Percentiles rank a stretch among this genome's conserved stretches.
phyloP scores from a whole-genome alignment of 768 basidiomycete genomes.

The Amanita rubescens region DNA sequence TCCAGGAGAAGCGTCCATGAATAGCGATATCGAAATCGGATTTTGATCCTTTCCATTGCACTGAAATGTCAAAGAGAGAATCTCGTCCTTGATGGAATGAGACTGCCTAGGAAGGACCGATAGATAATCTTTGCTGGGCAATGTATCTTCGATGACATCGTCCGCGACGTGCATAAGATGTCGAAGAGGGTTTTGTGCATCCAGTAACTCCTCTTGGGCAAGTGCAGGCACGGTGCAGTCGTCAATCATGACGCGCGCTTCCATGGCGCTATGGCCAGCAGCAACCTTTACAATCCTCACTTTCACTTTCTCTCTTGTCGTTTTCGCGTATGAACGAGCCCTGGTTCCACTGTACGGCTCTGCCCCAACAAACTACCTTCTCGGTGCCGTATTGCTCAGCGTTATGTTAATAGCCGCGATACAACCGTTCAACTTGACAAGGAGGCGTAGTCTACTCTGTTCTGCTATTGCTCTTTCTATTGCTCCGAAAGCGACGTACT shows the following conservation, averaged over 20 bases:
- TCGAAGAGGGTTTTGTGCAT: constrained; percentile 50
- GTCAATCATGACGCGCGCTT: no score
- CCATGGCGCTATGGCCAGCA: background rate
- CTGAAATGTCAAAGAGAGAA: constrained; percentile 36
- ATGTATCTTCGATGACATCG: constrained; percentile 22
- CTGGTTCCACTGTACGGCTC: constrained; percentile 66
- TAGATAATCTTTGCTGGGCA: constrained; percentile 20
- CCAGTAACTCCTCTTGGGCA: constrained; percentile 46
- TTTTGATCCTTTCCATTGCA: constrained; percentile 16
- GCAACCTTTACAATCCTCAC: background rate
- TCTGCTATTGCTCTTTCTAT: constrained; percentile 34
- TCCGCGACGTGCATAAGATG: constrained; percentile 38
- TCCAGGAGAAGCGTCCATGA: constrained; percentile 75
- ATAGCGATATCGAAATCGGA: constrained; percentile 40
- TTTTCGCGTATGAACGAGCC: constrained; percentile 55
- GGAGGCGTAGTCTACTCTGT: constrained; percentile 23
- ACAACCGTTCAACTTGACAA: constrained; percentile 30
- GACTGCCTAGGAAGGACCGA: constrained; percentile 47
- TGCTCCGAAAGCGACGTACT: constrained; percentile 62
- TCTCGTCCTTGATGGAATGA: constrained; percentile 40
- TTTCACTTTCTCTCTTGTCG: constrained; percentile 44
- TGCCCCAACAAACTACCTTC: constrained; percentile 42
- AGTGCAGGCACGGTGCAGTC: constrained; percentile 21
- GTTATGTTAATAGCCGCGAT: constrained; percentile 31
- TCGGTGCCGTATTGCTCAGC: constrained; percentile 30